Evolutionary conservation across 495 filamentous ascomycete species (phyloP), one percentile per base, ranked within the genome.

Genomic region (Xylaria telfairii): DNA sequence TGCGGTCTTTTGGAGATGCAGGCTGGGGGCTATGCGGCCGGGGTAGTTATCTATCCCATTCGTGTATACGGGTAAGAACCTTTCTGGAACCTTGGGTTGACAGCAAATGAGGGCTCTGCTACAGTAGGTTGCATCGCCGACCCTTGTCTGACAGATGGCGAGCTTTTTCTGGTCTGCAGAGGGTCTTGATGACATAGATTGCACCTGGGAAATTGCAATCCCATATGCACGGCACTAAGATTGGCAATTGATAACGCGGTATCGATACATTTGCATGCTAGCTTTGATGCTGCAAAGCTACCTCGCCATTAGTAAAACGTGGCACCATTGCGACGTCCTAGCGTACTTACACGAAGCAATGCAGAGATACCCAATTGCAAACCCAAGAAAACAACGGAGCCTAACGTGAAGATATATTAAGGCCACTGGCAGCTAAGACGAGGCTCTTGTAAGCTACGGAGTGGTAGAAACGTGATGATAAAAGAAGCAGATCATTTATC

Each of bases 391-490:
- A 63, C 57, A 44, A 49, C 19, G 46, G 49, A 51, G 56, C 67
- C 67, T 49, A 62, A 69, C 39, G 39, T 51, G 32, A 54, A 62
- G 21, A 30, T 69, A 69, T 69, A 69, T 69, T 46, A 69, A 63
- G 46, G 41, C 32, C 57, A 63, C 28, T 24, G 46, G 46, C n/a
- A 42, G 4, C 60, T 69, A 24, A 19, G 21, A 54, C 54, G 67
- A 21, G 67, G 67, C 57, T 69, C 46, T 42, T 21, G 15, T 12
- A 21, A 63, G 46, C 44, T 69, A 69, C 47, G 46, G 44, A 69
- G 32, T 54, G n/a, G 28, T 32, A 41, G 21, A 62, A 63, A 63
- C 57, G 57, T 63, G 57, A 59, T 34, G 34, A 63, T 63, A 59
- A 53, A 51, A 51, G 32, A 32, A 17, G 44, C 17, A n/a, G n/a